Conservation (phyloP, 1,284 basidiomycete species). For the Trichosporon coremiiforme region DNA sequence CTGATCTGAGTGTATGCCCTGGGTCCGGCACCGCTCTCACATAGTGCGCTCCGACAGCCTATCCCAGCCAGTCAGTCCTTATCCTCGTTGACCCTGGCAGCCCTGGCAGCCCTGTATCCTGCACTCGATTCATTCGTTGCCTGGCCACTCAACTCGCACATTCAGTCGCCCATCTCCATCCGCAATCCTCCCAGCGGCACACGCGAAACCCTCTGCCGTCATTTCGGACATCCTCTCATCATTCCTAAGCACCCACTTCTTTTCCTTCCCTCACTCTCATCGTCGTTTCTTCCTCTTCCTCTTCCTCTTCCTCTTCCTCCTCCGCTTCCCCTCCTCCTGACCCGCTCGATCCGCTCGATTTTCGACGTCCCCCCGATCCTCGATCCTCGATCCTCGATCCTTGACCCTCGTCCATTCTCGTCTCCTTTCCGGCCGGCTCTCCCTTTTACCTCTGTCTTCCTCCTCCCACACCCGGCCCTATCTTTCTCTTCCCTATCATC, state of each 20-base stretch:
- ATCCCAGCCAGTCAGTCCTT: constrained; percentile 1
- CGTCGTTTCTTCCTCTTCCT: neutral
- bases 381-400: too few species aligned
- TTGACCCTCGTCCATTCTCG: too few species aligned
- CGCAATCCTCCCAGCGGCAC: neutral
- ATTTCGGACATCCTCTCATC: neutral
- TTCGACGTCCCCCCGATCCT: neutral
- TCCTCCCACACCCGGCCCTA: constrained; percentile 5
- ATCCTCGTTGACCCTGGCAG: neutral
- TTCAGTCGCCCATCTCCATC: neutral
- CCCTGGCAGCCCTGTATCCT: neutral
- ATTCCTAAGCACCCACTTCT: neutral
- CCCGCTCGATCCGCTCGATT: neutral
- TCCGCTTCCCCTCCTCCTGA: too few species aligned
- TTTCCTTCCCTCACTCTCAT: neutral
- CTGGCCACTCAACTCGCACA: constrained; percentile 1
- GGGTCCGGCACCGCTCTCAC: constrained; percentile 7
- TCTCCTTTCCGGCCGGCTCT: constrained; percentile 7
- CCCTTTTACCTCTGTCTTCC: neutral
- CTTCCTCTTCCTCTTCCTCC: too few species aligned
- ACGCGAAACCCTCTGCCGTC: constrained; percentile 4
- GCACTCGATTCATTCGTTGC: constrained; percentile 7
- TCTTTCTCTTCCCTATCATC: neutral
- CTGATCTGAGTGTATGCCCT: neutral
- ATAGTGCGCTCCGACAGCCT: neutral